Conservation (phyloP, 176 grass and related monocot species). For the Oryza brachyantha region DNA sequence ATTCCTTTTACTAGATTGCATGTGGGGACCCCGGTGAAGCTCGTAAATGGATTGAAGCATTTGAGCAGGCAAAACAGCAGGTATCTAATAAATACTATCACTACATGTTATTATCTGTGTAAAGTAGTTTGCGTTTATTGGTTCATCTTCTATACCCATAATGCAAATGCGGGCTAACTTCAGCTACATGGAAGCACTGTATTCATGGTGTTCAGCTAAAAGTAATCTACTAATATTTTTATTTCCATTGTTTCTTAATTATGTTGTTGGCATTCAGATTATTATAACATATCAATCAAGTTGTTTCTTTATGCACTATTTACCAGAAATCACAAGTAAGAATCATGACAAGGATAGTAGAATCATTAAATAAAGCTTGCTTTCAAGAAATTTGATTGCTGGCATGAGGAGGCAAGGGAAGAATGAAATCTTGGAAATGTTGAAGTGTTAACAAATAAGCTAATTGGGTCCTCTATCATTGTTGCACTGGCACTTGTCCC, state of each 20-base stretch:
- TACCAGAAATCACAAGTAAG: neutral
- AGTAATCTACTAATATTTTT: neutral
- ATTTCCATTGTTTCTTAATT: constrained; percentile 1
- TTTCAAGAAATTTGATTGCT: neutral
- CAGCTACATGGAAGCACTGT: neutral
- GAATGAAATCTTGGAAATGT: neutral
- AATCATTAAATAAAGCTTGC: neutral
- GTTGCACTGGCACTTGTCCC: neutral
- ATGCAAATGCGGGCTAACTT: constrained; percentile 13
- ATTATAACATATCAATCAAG: neutral
- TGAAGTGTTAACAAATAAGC: neutral
- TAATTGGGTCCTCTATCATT: neutral
- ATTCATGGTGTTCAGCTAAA: neutral
- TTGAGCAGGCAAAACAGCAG: constrained; percentile 87
- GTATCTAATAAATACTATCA: constrained; percentile 39
- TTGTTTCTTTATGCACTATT: neutral
- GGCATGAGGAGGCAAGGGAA: neutral
- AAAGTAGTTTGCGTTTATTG: neutral
- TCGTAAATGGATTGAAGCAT: constrained; percentile 84
- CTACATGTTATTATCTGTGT: constrained; percentile 3
- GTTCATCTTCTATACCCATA: constrained; percentile 2
- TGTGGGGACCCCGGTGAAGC: constrained; percentile 61
- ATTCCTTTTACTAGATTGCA: constrained; percentile 66
- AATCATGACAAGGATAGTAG: neutral
- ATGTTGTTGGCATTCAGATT: constrained; percentile 3